Evolutionary conservation across 2,329 filamentous ascomycete species (phyloP).

Genomic region (Penicillium sp.): DNA sequence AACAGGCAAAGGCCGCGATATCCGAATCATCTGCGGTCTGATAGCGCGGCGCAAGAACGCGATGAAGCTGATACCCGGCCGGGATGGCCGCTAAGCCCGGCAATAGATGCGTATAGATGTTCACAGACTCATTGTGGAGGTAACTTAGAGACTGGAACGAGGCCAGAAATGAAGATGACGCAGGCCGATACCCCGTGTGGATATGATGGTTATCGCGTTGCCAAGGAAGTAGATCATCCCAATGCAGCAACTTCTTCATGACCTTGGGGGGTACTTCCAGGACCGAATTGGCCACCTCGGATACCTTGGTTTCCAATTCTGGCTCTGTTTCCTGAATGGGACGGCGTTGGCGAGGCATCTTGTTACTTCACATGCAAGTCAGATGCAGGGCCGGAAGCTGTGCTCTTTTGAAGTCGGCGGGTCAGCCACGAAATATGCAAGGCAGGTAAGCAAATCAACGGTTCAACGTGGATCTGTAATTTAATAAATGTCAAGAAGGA

Average conservation of each 20-base stretch:
- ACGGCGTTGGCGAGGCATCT: constrained; percentile 44
- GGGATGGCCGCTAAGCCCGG: constrained; percentile 67
- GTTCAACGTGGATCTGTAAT: neutral
- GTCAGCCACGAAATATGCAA: constrained; percentile 24
- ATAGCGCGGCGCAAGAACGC: constrained; percentile 69
- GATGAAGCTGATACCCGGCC: constrained; percentile 61
- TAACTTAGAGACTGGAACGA: constrained; percentile 66
- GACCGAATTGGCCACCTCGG: constrained; percentile 33
- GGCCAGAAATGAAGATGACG: constrained; percentile 64
- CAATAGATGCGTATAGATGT: constrained; percentile 74
- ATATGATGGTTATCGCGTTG: constrained; percentile 73
- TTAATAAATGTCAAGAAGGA: neutral
- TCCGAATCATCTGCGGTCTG: constrained; percentile 66
- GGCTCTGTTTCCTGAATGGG: constrained; percentile 30
- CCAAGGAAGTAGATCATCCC: constrained; percentile 60
- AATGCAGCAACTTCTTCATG: constrained; percentile 52
- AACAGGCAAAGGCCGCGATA: constrained; percentile 75
- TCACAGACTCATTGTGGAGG: constrained; percentile 72
- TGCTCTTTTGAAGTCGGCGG: constrained; percentile 21
- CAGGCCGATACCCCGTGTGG: constrained; percentile 67
- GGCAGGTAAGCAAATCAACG: constrained; percentile 20
- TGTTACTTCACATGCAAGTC: constrained; percentile 32
- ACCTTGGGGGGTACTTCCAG: constrained; percentile 36
- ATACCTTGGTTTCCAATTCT: constrained; percentile 30
- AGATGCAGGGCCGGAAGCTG: constrained; percentile 23